phyloP scores from a whole-genome alignment of 805 yeast species.

The Wickerhamiella australiensis region DNA sequence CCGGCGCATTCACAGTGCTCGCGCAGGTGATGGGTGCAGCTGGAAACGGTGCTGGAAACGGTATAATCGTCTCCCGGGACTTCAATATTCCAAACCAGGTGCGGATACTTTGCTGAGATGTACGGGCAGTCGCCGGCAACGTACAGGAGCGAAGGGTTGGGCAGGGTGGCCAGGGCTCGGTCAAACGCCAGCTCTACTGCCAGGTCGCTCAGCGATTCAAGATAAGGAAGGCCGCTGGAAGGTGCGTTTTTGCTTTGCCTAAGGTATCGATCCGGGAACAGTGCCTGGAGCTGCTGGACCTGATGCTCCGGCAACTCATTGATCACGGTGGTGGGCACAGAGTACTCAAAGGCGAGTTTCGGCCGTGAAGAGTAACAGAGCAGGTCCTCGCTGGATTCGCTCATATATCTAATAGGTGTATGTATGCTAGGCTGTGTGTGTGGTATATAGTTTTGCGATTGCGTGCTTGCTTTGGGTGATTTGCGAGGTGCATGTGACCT shows the following conservation, averaged over 20 bases:
- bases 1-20: slow-evolving; percentile 13
- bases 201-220: slow-evolving; percentile 9
- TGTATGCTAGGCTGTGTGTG: no score
- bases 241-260: neutral
- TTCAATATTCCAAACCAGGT: slow-evolving; percentile 9
- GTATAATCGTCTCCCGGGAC: slow-evolving; percentile 5
- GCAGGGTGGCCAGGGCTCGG: neutral
- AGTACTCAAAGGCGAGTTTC: neutral
- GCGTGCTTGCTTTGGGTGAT: neutral
- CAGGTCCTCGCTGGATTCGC: neutral
- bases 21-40: slow-evolving; percentile 10
- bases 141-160: slow-evolving; percentile 1
- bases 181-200: slow-evolving; percentile 9
- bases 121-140: slow-evolving; percentile 10
- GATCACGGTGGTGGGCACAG: neutral
- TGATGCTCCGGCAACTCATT: slow-evolving; percentile 6
- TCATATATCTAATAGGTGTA: neutral
- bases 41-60: neutral
- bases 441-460: neutral
- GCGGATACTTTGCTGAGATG: neutral
- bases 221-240: slow-evolving; percentile 7
- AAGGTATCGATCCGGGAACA: neutral
- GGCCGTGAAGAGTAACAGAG: neutral
- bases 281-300: neutral
- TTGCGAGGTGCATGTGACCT: neutral